Evolutionary conservation across 139 green algal species (phyloP).

Genomic region (Chlorella sp.): DNA sequence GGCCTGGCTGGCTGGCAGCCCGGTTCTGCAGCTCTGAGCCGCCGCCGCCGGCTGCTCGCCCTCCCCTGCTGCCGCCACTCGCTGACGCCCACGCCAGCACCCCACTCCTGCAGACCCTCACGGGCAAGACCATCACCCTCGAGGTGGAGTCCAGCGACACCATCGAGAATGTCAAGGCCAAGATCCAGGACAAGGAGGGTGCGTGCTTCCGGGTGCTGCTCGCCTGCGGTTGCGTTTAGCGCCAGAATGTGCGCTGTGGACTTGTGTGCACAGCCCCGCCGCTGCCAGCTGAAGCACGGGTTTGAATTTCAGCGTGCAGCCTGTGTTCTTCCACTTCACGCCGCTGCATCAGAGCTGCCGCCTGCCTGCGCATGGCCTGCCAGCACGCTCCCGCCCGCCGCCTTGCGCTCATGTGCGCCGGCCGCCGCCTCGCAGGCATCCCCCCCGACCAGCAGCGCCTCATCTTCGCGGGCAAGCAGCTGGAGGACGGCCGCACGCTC

Average conservation of each 20-base stretch:
- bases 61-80: background rate
- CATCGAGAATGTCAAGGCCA: constrained; percentile 96
- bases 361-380: too few species aligned
- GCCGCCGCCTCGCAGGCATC: constrained; percentile 68
- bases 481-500: constrained; percentile 95
- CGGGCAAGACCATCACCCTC: constrained; percentile 92
- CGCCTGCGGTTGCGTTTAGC: too few species aligned
- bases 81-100: background rate
- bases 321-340: too few species aligned
- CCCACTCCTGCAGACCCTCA: constrained; percentile 75
- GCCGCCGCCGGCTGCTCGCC: background rate
- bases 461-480: constrained; percentile 98
- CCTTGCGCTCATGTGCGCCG: too few species aligned
- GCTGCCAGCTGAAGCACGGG: too few species aligned
- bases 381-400: too few species aligned
- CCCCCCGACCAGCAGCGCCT: constrained; percentile 97
- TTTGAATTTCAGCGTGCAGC: too few species aligned
- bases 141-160: constrained; percentile 86
- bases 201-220: too few species aligned
- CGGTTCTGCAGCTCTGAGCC: background rate
- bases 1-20: constrained; percentile 48
- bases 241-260: too few species aligned
- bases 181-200: constrained; percentile 66
- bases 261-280: too few species aligned
- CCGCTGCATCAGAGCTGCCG: too few species aligned